Conservation (phyloP, 257 asterid genomes). For the Linderniella brevidens region DNA sequence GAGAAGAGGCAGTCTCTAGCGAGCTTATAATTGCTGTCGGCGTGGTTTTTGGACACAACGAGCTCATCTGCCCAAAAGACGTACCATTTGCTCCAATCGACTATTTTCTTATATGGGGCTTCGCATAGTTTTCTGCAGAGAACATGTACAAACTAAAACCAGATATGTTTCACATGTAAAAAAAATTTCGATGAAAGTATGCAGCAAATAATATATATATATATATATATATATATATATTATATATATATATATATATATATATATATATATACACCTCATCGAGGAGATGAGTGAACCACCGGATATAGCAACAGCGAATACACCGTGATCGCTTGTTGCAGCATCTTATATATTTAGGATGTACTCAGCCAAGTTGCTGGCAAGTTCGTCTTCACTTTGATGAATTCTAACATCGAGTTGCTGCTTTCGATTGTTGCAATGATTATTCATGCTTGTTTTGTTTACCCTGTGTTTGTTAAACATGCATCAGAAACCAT, state of each 20-base stretch:
- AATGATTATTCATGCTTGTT: no score
- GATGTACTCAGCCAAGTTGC: constrained; percentile 74
- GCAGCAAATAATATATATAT: no score
- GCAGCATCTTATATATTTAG: constrained; percentile 72
- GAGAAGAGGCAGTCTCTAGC: constrained; percentile 63
- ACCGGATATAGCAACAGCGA: constrained; percentile 82
- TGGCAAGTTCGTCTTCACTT: no score
- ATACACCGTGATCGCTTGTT: constrained; percentile 71
- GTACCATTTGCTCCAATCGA: constrained; percentile 89
- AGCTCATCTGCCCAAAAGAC: constrained; percentile 91
- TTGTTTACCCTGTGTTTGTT: no score
- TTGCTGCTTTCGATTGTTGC: no score
- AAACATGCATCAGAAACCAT: no score
- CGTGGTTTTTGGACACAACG: constrained; percentile 71
- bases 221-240: no score
- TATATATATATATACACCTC: constrained; percentile 39
- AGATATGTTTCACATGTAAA: constrained; percentile 1
- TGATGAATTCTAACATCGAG: no score
- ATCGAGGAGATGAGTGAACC: constrained; percentile 71
- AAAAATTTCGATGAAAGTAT: constrained; percentile 6
- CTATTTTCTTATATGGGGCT: constrained; percentile 79
- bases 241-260: no score
- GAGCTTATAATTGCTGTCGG: constrained; percentile 87
- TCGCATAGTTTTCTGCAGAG: constrained; percentile 73
- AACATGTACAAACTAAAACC: no score